Conservation (phyloP, 2,329 filamentous ascomycete genomes). For the Botrytis medusae region DNA sequence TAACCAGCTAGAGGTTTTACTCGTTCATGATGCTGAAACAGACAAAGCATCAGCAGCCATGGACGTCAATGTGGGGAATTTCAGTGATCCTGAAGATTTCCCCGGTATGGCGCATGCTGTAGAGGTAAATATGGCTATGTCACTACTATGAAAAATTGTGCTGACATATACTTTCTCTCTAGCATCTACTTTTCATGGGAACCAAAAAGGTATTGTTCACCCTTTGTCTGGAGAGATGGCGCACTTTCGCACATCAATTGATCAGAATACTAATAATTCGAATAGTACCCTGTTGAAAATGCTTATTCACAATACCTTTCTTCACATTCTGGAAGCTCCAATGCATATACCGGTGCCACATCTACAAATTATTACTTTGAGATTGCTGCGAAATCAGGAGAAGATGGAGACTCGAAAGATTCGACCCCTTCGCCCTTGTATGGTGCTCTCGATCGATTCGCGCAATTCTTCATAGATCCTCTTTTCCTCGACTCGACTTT, state of each 20-base stretch:
- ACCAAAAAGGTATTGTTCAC: constrained; percentile 72
- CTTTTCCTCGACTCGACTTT: constrained; percentile 69
- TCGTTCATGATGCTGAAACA: constrained; percentile 91
- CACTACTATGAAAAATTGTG: constrained; percentile 44
- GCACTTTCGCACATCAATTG: constrained; percentile 11
- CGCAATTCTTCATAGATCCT: constrained; percentile 72
- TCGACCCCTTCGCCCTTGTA: constrained; percentile 64
- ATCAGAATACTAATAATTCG: constrained; percentile 26
- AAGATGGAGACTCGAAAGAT: constrained; percentile 57
- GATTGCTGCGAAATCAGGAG: constrained; percentile 78
- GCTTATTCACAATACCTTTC: constrained; percentile 93
- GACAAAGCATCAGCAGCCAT: constrained; percentile 96
- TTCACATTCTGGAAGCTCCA: constrained; percentile 85
- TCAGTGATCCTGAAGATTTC: constrained; percentile 87
- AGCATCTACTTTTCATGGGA: constrained; percentile 83
- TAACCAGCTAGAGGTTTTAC: constrained; percentile 87
- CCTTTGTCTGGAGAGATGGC: constrained; percentile 8
- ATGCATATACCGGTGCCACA: constrained; percentile 89
- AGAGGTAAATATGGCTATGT: constrained; percentile 48
- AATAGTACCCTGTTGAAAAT: constrained; percentile 85
- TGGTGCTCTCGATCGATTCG: constrained; percentile 71
- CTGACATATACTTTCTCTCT: constrained; percentile 42
- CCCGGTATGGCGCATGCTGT: constrained; percentile 95
- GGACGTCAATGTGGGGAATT: constrained; percentile 94
- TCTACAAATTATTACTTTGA: constrained; percentile 99